These are phyloP conservation scores for Senecio squalidus DNA, from an alignment of 140 eudicot genomes.

Conservation along the genomic window DNA sequence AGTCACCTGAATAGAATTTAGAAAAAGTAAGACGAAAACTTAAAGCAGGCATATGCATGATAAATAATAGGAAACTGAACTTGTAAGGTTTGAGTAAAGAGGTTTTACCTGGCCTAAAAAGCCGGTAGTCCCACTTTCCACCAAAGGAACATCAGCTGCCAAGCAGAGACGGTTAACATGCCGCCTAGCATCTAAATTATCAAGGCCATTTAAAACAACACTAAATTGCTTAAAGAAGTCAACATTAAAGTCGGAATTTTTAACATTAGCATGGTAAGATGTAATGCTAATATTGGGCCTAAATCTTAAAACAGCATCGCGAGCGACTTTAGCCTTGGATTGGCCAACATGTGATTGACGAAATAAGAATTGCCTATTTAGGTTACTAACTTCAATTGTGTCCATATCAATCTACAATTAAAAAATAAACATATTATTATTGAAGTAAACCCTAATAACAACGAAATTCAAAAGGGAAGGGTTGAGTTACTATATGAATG, in stretches of 20 bases:
- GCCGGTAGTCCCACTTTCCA: constrained; percentile 98
- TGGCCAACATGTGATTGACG: constrained; percentile 92
- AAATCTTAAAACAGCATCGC: constrained; percentile 86
- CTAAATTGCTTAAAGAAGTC: constrained; percentile 88
- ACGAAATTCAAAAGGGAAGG: not conserved
- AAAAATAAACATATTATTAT: too few relatives aligned
- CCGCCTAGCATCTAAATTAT: constrained; percentile 92
- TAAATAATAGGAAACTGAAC: not conserved
- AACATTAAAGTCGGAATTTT: constrained; percentile 81
- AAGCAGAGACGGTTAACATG: constrained; percentile 98
- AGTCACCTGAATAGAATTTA: constrained; percentile 56
- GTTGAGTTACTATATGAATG: constrained; percentile 72
- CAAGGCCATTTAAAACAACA: constrained; percentile 91
- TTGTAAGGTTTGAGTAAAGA: constrained; percentile 8
- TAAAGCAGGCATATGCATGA: not conserved
- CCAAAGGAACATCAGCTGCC: constrained; percentile 94
- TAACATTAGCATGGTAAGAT: constrained; percentile 94
- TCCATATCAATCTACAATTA: constrained; percentile 91
- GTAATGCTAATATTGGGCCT: constrained; percentile 92
- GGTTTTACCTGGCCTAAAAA: constrained; percentile 83
- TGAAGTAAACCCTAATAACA: not conserved
- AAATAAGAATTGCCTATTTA: constrained; percentile 87
- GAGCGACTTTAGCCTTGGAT: constrained; percentile 97
- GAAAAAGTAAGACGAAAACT: not conserved
- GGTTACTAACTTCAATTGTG: constrained; percentile 96